Evolutionary conservation across 352 stramenopile genomes (phyloP).

Genomic region (Phytophthora aleatoria): DNA sequence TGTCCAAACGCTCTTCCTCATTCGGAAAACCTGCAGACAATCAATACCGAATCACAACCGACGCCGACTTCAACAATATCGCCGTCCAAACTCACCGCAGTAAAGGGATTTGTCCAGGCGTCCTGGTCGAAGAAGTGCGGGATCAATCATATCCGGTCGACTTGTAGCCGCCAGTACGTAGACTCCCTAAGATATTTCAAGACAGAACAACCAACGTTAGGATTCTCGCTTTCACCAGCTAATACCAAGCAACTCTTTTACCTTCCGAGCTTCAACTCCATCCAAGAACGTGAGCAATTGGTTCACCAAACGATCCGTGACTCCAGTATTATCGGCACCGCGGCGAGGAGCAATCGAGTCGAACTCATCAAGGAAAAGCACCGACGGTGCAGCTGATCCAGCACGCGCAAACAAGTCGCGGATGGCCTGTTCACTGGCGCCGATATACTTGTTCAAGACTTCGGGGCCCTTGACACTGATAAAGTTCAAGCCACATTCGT

Average conservation of each 20-base stretch:
- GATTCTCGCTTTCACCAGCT: neutral
- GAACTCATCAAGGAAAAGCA: constrained; percentile 92
- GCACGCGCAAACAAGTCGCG: constrained; percentile 86
- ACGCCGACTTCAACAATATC: neutral
- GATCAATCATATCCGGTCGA: constrained; percentile 97
- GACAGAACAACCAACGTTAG: constrained; percentile 1
- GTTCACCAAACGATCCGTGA: constrained; percentile 98
- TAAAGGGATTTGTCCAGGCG: constrained; percentile 96
- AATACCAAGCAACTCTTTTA: constrained; percentile 13
- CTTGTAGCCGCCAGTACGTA: constrained; percentile 97
- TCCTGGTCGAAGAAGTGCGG: constrained; percentile 93
- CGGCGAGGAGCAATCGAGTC: constrained; percentile 95
- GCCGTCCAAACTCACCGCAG: constrained; percentile 46
- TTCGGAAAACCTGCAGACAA: constrained; percentile 78
- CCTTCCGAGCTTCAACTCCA: constrained; percentile 92
- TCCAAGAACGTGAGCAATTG: constrained; percentile 98
- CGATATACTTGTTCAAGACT: constrained; percentile 92
- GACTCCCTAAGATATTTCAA: constrained; percentile 54
- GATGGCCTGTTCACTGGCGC: constrained; percentile 89
- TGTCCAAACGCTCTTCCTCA: constrained; percentile 77
- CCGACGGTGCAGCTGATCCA: constrained; percentile 72
- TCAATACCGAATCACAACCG: neutral
- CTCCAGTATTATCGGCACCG: constrained; percentile 93
- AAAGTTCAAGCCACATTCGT: constrained; percentile 90
- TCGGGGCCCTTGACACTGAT: constrained; percentile 92